Conservation (phyloP, 768 basidiomycete genomes). For the Russula brevipes region DNA sequence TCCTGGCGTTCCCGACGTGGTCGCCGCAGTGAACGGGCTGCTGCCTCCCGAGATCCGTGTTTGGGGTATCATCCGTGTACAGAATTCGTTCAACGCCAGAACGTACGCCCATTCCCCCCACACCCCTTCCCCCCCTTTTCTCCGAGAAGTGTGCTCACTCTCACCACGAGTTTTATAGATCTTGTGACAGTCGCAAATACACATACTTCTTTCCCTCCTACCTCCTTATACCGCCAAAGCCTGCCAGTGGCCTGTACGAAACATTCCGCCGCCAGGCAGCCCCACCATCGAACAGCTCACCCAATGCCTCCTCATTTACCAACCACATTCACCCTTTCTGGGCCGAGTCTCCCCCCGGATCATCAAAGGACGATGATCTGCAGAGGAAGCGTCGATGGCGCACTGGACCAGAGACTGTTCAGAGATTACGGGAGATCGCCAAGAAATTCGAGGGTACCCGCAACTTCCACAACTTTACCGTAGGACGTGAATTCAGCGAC, state of each 20-base stretch:
- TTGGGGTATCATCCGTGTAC: slow-evolving; percentile 81
- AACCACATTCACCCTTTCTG: slow-evolving; percentile 57
- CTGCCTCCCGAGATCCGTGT: slow-evolving; percentile 88
- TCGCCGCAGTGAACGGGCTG: slow-evolving; percentile 71
- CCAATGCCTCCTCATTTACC: slow-evolving; percentile 16
- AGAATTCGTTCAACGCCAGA: slow-evolving; percentile 80
- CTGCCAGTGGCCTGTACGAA: slow-evolving; percentile 56
- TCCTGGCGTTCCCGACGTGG: slow-evolving; percentile 66
- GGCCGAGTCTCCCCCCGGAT: slow-evolving; percentile 37
- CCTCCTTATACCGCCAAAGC: slow-evolving; percentile 84
- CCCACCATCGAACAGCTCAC: slow-evolving; percentile 27
- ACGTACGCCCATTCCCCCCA: slow-evolving; percentile 40
- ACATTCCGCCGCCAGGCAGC: slow-evolving; percentile 36
- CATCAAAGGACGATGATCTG: slow-evolving; percentile 53
- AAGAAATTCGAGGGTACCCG: slow-evolving; percentile 79
- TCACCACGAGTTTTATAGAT: slow-evolving; percentile 39
- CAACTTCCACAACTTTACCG: slow-evolving; percentile 98
- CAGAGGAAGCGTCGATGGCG: slow-evolving; percentile 71
- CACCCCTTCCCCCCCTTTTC: slow-evolving; percentile 5
- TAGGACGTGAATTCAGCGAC: slow-evolving; percentile 80
- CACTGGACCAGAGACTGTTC: slow-evolving; percentile 47
- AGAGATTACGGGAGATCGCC: slow-evolving; percentile 50
- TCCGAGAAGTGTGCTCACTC: not conserved
- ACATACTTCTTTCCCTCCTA: slow-evolving; percentile 97
- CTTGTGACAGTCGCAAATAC: slow-evolving; percentile 94